Evolutionary conservation across 164 flowering plant species (phyloP).

Genomic region (Santalum album): DNA sequence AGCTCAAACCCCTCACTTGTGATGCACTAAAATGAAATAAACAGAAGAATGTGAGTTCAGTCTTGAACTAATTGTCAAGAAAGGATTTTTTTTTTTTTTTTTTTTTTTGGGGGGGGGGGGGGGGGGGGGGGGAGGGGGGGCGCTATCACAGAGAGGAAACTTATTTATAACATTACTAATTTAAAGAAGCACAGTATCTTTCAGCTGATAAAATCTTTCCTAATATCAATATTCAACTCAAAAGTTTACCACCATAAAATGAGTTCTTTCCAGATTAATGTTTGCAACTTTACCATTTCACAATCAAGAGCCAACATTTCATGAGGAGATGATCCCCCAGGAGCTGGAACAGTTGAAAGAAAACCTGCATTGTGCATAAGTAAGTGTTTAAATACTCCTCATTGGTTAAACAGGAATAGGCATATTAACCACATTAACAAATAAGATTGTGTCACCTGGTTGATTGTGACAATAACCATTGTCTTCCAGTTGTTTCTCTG

Average conservation of each 20-base stretch:
- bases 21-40: conserved; percentile 45
- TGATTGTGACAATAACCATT: conserved; percentile 57
- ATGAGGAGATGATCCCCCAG: conserved; percentile 47
- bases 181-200: no score
- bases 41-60: not conserved
- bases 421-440: not conserved
- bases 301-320: conserved; percentile 88
- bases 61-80: not conserved
- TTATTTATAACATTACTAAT: no score
- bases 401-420: not conserved
- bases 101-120: no score
- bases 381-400: not conserved
- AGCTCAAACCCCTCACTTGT: conserved; percentile 86
- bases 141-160: no score
- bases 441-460: conserved; percentile 34
- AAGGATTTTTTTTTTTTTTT: no score
- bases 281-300: conserved; percentile 80
- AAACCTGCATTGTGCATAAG: conserved; percentile 40
- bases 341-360: conserved; percentile 64
- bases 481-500: conserved; percentile 69
- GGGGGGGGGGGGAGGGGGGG: no score
- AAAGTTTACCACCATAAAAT: no score
- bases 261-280: no score
- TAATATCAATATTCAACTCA: no score
- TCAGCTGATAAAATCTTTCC: no score